Base-by-base conservation (phyloP, 78 protist genomes). In the Dictyostelium intermedium region DNA sequence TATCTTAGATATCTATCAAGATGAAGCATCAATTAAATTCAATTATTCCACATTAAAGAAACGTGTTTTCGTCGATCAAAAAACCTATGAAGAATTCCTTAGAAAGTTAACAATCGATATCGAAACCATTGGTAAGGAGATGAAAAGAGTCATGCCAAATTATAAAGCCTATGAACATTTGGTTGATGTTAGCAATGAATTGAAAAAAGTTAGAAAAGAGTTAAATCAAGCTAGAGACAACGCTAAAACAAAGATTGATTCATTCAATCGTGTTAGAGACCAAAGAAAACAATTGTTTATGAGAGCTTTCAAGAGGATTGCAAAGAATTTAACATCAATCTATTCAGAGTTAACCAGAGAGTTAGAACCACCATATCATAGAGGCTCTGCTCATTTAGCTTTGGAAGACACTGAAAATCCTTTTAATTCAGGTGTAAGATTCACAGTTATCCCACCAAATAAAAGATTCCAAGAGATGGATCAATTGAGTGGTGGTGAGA, bases 401-500 rank as follows among this genome's bases (percentile, higher is more conserved):
- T 27, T 97, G n/a, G 99, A 98, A 43, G 95, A 92, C 60, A 32
- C 82, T n/a, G 92, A 92, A 37, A 97, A 97, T 82, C 99, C 99
- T 5, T 99, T 96, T 85, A 84, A 93, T 20, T 84, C 83, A 34
- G 99, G 99, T n/a, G 92, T 99, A 87, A 96, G 95, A 70, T 99
- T 78, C 86, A 82, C 91, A 32, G 98, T 98, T 25, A 98, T 95
- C 92, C 99, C 99, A 6, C 99, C 99, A 43, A 85, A 63, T 25
- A 99, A 99, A 97, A 96, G 98, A 6, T 99, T 96, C 94, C 97
- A 97, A 47, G 98, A 92, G 27, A 98, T 98, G 97, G 99, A 97
- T 25, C 97, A 95, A 91, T 94, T 99, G 43, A 92, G 98, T 1
- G 99, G 99, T 25, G 99, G 99, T n/a, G 99, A 99, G 84, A 98